phyloP scores from a whole-genome alignment of 148 eudicot species.

The Rhododendron kiyosumense region DNA sequence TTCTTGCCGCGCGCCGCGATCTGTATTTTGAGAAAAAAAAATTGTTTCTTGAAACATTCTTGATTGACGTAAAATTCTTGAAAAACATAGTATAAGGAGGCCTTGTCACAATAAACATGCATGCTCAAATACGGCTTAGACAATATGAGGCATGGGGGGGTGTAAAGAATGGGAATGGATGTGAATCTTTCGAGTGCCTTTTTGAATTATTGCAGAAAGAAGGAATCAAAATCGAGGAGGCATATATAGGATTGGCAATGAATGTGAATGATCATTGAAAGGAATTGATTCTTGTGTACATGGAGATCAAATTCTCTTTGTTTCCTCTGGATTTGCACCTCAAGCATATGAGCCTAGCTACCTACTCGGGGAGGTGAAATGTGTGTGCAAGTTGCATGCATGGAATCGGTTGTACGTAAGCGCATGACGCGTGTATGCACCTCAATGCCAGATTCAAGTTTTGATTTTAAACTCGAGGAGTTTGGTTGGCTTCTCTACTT shows the following conservation, averaged over 20 bases:
- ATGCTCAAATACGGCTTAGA: background rate
- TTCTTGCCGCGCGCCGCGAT: background rate
- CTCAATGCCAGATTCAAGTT: background rate
- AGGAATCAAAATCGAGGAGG: background rate
- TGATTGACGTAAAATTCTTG: background rate
- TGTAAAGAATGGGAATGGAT: background rate
- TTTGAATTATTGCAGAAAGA: slow-evolving; percentile 31
- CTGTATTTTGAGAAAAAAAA: background rate
- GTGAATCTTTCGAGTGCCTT: slow-evolving; percentile 11
- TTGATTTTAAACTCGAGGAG: background rate
- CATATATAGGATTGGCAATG: background rate
- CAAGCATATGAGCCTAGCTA: slow-evolving; percentile 24
- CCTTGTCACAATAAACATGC: background rate
- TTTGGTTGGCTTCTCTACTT: background rate
- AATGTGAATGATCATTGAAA: background rate
- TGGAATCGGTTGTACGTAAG: background rate
- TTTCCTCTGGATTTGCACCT: slow-evolving; percentile 16
- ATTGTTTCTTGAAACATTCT: background rate
- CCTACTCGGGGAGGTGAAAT: slow-evolving; percentile 12
- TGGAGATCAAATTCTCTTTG: background rate
- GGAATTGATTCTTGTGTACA: background rate
- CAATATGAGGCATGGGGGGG: background rate
- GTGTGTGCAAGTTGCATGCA: background rate
- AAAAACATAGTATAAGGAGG: background rate
- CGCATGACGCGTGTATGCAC: background rate